A percentile compares a stretch with the other conserved stretches of the same genome.
These are phyloP conservation scores for Russula brevipes DNA, from an alignment of 768 basidiomycete genomes.

Conservation along the genomic window DNA sequence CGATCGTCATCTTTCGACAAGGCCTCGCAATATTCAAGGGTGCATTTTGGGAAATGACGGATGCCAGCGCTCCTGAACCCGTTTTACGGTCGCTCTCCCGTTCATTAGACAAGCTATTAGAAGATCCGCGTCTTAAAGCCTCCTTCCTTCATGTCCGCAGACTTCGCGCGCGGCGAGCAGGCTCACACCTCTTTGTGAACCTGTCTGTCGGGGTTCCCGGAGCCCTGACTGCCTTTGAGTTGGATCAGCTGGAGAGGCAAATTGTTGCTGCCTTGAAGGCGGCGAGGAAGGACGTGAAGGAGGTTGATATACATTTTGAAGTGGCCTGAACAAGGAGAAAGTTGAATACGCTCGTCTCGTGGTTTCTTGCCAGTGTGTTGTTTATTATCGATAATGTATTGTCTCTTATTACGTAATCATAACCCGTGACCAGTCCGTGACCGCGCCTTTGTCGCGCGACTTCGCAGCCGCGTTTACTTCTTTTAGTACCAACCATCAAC, in stretches of 20 bases:
- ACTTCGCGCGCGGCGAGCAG: slow-evolving; percentile 69
- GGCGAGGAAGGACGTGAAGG: slow-evolving; percentile 60
- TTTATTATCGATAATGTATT: slow-evolving; percentile 1
- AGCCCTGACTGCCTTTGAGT: slow-evolving; percentile 50
- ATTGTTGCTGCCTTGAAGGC: slow-evolving; percentile 53
- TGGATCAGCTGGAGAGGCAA: slow-evolving; percentile 53
- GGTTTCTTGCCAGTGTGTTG: not conserved
- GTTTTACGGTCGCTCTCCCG: slow-evolving; percentile 51
- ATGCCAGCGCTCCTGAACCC: slow-evolving; percentile 63
- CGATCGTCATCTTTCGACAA: slow-evolving; percentile 80
- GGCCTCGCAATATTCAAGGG: slow-evolving; percentile 60
- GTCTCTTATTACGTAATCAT: not conserved
- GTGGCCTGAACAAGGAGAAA: not conserved
- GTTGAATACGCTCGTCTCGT: not conserved
- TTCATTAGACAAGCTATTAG: slow-evolving; percentile 32
- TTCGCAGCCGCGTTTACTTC: not conserved
- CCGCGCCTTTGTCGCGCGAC: not conserved
- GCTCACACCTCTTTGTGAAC: slow-evolving; percentile 81
- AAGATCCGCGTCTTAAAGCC: not conserved
- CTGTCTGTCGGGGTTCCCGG: slow-evolving; percentile 67
- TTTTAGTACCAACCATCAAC: not conserved
- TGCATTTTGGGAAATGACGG: slow-evolving; percentile 77
- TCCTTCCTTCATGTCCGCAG: slow-evolving; percentile 42
- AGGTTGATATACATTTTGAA: slow-evolving; percentile 40
- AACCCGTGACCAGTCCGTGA: slow-evolving; percentile 18